Percentiles rank a stretch among this genome's conserved stretches.
Conservation (phyloP, 2,329 filamentous ascomycete species). For the Grosmannia huntii region DNA sequence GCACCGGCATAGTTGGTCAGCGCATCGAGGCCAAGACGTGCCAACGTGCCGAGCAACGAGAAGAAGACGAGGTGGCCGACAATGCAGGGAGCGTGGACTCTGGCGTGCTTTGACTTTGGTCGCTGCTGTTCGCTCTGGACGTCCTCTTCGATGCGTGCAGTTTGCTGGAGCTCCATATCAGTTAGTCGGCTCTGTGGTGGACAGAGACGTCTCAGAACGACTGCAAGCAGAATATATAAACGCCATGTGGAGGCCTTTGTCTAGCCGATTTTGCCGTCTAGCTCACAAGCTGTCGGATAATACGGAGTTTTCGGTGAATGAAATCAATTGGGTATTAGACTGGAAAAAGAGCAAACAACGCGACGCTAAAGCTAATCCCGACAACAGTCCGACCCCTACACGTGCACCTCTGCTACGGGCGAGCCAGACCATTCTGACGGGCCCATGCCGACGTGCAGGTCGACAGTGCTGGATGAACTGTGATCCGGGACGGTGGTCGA, state of each 20-base stretch:
- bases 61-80: conserved; percentile 76
- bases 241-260: too few species aligned
- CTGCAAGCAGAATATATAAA: too few species aligned
- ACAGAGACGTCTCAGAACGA: too few species aligned
- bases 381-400: background rate
- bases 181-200: too few species aligned
- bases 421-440: background rate
- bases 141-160: conserved; percentile 21
- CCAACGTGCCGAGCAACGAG: conserved; percentile 70
- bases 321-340: too few species aligned
- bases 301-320: background rate
- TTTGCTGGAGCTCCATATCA: background rate
- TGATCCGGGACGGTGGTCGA: background rate
- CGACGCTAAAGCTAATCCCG: background rate
- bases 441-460: background rate
- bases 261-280: background rate
- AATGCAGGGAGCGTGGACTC: conserved; percentile 34
- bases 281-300: background rate
- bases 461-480: background rate
- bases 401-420: background rate
- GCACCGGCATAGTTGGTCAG: conserved; percentile 73
- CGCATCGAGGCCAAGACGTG: conserved; percentile 65
- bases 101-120: background rate
- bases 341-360: too few species aligned
- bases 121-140: background rate